Base-by-base conservation (phyloP, 148 eudicot species). In the Salicornia ramosissima region DNA sequence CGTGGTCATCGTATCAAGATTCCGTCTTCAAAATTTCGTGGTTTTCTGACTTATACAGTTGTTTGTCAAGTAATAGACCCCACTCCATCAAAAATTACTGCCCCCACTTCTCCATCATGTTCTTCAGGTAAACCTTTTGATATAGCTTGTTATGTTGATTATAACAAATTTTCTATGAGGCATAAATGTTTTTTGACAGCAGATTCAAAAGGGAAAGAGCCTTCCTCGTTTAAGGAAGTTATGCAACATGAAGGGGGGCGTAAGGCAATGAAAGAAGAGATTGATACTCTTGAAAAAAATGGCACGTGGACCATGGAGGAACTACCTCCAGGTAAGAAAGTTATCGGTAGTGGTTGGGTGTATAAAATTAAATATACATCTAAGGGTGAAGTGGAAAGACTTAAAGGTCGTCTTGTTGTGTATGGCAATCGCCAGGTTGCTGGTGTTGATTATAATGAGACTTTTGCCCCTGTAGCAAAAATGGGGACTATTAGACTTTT, bases 131-230 rank as follows among this genome's bases (percentile, higher is more conserved):
- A 28, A 13, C 18, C 53, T 22, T 55, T 55, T 56, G 51, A 46
- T 33, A 24, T 56, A 36, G 73, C 73, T 34, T n/a, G 59, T 70
- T 57, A 36, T 57, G 65, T 70, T 24, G 26, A 22, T 70, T 70
- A n/a, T n/a, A n/a, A n/a, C n/a, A n/a, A n/a, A n/a, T n/a, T n/a
- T n/a, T n/a, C n/a, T n/a, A n/a, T n/a, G 21, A 26, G 15, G 40
- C 14, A 21, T 1, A 2, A n/a, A n/a, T n/a, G n/a, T n/a, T n/a
- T n/a, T n/a, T n/a, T n/a, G n/a, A n/a, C n/a, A n/a, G n/a, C n/a
- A n/a, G n/a, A n/a, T n/a, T n/a, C 73, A 1, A 15, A 29, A 25
- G 51, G 50, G 0, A 2, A 2, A 25, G 53, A 70, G 10, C 73
- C 73, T 2, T 39, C 30, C 2, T 2, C 10, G 1, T 56, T 31